Evolutionary conservation across 1,284 basidiomycete genomes (phyloP).

Genomic region (Cryptococcus sp.): DNA sequence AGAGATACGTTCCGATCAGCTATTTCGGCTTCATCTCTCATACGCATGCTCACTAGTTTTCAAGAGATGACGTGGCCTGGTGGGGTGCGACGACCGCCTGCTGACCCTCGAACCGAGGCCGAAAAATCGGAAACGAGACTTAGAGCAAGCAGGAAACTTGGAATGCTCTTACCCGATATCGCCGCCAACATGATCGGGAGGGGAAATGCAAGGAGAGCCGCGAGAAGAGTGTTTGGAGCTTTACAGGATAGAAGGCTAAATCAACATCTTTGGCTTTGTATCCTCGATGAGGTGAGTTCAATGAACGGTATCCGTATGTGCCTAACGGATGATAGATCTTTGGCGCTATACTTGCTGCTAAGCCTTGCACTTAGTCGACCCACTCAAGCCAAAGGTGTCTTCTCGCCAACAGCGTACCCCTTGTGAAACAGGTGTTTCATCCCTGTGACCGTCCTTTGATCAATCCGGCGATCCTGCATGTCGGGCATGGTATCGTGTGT

Average conservation of each 20-base stretch:
- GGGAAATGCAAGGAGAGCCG: slow-evolving; percentile 85
- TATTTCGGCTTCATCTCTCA: slow-evolving; percentile 63
- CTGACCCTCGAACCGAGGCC: slow-evolving; percentile 64
- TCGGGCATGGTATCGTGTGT: no score
- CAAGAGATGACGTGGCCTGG: slow-evolving; percentile 75
- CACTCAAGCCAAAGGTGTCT: no score
- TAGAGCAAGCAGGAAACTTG: slow-evolving; percentile 77
- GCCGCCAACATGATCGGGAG: slow-evolving; percentile 95
- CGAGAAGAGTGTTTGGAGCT: slow-evolving; percentile 82
- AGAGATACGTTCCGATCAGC: slow-evolving; percentile 67
- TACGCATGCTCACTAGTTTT: slow-evolving; percentile 62
- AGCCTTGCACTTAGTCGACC: no score
- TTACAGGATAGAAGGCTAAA: slow-evolving; percentile 88
- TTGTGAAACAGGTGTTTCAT: no score
- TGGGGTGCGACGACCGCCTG: slow-evolving; percentile 63
- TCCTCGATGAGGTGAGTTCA: slow-evolving; percentile 72
- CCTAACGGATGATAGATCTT: no score
- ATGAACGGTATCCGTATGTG: neutral
- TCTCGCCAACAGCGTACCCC: no score
- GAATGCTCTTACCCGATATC: slow-evolving; percentile 77
- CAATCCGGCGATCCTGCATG: no score
- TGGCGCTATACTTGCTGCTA: no score
- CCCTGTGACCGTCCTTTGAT: no score
- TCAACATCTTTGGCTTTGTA: slow-evolving; percentile 80
- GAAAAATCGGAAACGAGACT: slow-evolving; percentile 75